Base-by-base conservation (phyloP, 2,329 filamentous ascomycete species). In the Alternaria ventricosa region DNA sequence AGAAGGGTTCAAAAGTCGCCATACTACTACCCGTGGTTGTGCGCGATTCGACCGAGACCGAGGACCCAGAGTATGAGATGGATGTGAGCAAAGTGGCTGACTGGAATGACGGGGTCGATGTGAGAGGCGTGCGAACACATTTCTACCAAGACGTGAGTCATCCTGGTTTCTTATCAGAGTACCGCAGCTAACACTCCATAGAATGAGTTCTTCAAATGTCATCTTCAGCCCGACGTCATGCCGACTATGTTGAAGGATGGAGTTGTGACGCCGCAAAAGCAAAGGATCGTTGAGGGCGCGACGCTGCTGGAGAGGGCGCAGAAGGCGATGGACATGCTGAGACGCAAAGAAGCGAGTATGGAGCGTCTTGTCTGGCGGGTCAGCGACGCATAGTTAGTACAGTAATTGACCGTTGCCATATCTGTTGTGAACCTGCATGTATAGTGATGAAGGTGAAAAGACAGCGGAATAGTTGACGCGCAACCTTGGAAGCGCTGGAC, bases 21-120 rank as follows among this genome's bases (percentile, higher is more conserved):
- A 77, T 89, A 15, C 83, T 90, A 77, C 75, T 91, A 6, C 88
- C 88, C 0, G 84, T 90, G 15, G 87, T 90, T 60, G 67, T 88
- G 47, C 82, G 77, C 46, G 85, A 89, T 64, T 83, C 87, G 0
- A 83, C 79, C 0, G 80, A 83, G 5, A 79, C 78, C 1, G 77
- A 82, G 18, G 79, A 75, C 61, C 87, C 88, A 0, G 80, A 84
- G 64, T 89, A 88, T 59, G 81, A 81, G 36, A 87, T 88, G 85
- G 85, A 88, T 54, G 83, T 83, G 1, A 49, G 67, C n/a, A 77
- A 76, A 8, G 79, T 75, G 11, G 80, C 82, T 7, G 68, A 80
- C 33, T 89, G 87, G 87, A 79, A 78, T 4, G 80, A 85, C 4
- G 87, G 85, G 0, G 87, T 89, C 1, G 74, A 82, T 10, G 77